Base-by-base conservation (phyloP, 495 filamentous ascomycete genomes). In the Lepraria neglecta region DNA sequence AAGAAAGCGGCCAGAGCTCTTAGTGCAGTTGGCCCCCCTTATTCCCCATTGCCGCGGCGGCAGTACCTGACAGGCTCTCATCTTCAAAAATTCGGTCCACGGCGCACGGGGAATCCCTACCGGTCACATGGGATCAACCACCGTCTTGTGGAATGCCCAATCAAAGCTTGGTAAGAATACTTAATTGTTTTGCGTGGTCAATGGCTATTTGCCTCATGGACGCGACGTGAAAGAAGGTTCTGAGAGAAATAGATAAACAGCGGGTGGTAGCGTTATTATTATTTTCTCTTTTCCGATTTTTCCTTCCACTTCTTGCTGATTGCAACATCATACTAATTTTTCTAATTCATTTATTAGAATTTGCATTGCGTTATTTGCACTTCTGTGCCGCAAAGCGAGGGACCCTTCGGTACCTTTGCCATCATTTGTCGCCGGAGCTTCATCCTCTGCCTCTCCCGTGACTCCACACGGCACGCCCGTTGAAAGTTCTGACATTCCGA, bases 21-120 rank as follows among this genome's bases (percentile, higher is more conserved):
- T 61, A 54, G 30, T 56, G 48, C 47, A 35, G 11, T 35, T 54
- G 47, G 38, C 33, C n/a, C n/a, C 17, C 40, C 43, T 12, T 48
- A 24, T 52, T 19, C 46, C 31, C 5, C 54, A 53, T 48, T 61
- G 59, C 59, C 59, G 59, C 59, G 42, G 59, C 59, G 59, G 59
- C 59, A 61, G 59, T 61, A 61, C 59, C 51, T 61, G 40, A 56
- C 40, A 61, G 51, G 50, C 59, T 48, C 42, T 38, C 24, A 57
- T 57, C 54, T 40, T 42, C 27, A 19, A 7, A 28, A 46, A 43
- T 56, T 24, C 30, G 43, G 40, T 6, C 21, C 35, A 28, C 14
- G 21, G 56, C 43, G 59, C 59, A 61, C 42, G 51, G 33, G 28
- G 51, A 56, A 48, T 38, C 7, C 59, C 40, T 56, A 21, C 17